Percentiles rank a stretch among this genome's conserved stretches.
Evolutionary conservation across 23 red algal genomes (phyloP).

Genomic region (Cyanidiococcus yangmingshanensis): DNA sequence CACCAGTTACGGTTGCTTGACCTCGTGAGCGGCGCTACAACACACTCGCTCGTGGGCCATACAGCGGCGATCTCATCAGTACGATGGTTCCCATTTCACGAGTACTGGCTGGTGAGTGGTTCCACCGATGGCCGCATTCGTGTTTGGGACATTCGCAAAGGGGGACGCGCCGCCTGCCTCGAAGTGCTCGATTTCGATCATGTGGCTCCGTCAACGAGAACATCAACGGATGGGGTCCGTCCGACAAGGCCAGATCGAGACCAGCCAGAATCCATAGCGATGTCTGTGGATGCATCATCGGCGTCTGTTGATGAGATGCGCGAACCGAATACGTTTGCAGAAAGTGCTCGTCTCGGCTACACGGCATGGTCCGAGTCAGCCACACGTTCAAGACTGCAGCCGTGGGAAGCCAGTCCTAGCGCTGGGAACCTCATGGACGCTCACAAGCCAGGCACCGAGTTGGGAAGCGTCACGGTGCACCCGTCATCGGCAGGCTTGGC

Average conservation of each 20-base stretch:
- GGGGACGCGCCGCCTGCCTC: background rate
- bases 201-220: background rate
- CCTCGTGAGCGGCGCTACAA: constrained; percentile 1
- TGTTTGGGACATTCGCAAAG: constrained; percentile 2
- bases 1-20: constrained; percentile 9
- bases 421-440: background rate
- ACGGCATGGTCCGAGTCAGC: background rate
- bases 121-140: background rate
- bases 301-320: background rate
- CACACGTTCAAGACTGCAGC: background rate
- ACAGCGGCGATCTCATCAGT: background rate
- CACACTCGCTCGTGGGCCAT: background rate
- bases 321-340: background rate
- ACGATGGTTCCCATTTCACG: constrained; percentile 10
- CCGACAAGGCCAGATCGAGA: too few relatives aligned
- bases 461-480: background rate
- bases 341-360: background rate
- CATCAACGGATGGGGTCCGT: background rate
- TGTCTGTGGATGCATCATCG: background rate
- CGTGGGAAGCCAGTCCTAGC: background rate
- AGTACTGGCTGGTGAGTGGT: constrained; percentile 11
- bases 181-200: background rate
- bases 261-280: too few relatives aligned
- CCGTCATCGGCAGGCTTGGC: background rate
- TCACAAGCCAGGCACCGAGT: background rate